phyloP scores from a whole-genome alignment of 2,329 filamentous ascomycete species.

The Aspergillus sp. region DNA sequence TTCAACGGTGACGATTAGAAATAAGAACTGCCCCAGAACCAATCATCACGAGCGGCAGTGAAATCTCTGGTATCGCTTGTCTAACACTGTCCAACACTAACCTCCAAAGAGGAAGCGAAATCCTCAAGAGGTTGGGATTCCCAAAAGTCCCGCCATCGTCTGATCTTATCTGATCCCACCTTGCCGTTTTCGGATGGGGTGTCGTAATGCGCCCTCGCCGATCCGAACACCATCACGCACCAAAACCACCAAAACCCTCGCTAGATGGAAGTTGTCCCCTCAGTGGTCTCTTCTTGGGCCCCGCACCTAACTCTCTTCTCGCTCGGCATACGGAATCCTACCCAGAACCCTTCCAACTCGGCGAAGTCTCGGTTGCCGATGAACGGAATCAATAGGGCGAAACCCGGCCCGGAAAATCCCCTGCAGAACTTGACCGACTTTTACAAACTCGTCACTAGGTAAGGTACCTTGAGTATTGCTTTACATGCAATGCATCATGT shows the following conservation, averaged over 20 bases:
- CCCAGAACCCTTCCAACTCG: neutral
- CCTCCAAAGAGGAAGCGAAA: neutral
- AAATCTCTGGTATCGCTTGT: neutral
- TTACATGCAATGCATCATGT: no score
- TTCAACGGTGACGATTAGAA: neutral
- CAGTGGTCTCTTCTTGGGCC: no score
- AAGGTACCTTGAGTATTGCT: no score
- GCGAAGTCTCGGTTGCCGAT: neutral
- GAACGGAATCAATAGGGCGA: neutral
- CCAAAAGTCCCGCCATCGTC: neutral
- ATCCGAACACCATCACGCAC: no score
- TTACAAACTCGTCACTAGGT: neutral
- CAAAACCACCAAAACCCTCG: no score
- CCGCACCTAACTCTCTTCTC: neutral
- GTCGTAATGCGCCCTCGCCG: no score
- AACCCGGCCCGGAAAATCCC: neutral
- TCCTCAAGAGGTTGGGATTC: no score
- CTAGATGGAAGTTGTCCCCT: no score
- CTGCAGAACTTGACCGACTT: neutral
- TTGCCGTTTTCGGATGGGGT: slow-evolving; percentile 8
- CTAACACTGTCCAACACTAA: neutral
- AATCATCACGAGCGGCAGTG: neutral
- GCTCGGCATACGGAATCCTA: slow-evolving; percentile 1
- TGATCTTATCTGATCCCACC: slow-evolving; percentile 27
- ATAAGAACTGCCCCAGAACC: neutral